Base-by-base conservation (phyloP, 805 yeast species). In the Yamadazyma scolyti region DNA sequence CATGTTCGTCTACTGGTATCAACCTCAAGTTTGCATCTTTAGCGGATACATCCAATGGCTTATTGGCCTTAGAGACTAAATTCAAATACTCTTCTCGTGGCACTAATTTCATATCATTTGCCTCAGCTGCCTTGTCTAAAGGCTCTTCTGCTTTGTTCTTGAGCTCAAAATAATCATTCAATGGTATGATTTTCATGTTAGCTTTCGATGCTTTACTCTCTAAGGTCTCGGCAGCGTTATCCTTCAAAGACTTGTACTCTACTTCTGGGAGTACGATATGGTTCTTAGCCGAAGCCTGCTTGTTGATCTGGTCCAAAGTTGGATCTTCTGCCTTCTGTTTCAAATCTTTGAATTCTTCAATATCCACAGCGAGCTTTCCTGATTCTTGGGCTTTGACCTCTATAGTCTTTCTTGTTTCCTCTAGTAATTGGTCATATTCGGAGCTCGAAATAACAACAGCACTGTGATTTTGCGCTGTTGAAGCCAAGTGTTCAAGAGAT, bases 31-130 rank as follows among this genome's bases (percentile, higher is more conserved):
- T 23, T 5, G 27, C 27, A 20, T 46, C 55, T 18, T 34, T 32
- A 6, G 56, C 58, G 47, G 48, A 47, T 11, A 47, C 53, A 4
- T 43, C 52, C 3, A 58, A 47, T 6, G 54, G 49, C 29, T 46
- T 46, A 4, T 21, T 28, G 6, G 24, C 5, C 19, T 25, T 27
- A 9, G 15, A 8, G 7, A 32, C 30, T 6, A 32, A 25, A 14
- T 13, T 10, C 4, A 21, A 11, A 20, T 39, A 33, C 9, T 44
- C 46, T 7, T 25, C 40, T 9, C 17, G n/a, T 1, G 43, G 16
- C 4, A 50, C 5, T 3, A 47, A 14, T 6, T 30, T 34, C 35
- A 32, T 27, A 15, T 43, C 32, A n/a, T 23, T 28, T 19, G 16
- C 17, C 2, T n/a, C 12, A 5, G 46, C 46, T 22, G 40, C 44